Base-by-base conservation (phyloP, 2,329 filamentous ascomycete genomes). In the Claviceps paspali region DNA sequence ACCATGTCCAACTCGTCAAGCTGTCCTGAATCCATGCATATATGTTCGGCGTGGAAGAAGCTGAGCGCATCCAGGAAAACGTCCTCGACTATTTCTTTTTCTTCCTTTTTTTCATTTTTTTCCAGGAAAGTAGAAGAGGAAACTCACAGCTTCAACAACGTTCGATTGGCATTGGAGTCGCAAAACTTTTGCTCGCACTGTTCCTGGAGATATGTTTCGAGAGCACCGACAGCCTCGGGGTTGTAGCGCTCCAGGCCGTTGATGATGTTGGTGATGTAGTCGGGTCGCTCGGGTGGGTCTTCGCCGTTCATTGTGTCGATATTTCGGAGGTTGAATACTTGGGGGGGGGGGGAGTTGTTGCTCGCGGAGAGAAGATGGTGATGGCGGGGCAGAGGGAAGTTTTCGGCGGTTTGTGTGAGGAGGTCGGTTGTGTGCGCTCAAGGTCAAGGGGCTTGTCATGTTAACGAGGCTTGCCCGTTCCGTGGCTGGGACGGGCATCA, bases 201-300 rank as follows among this genome's bases (percentile, higher is more conserved):
- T 62, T 86, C 79, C 55, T 74, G 73, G 45, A 98, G 80, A 64
- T 98, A 98, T 60, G 84, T 81, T 71, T 98, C 88, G 62, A 98
- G 91, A 48, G 83, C 73, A 44, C 76, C 75, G 35, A 92, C 93
- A 36, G 91, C 94, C 68, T 98, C 91, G 29, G 91, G 91, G 64
- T 98, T 98, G 70, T 98, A 98, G 55, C 91, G 76, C 64, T 98
- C 91, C 46, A 98, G 83, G 51, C 91, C 88, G 65, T 88, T 94
- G 57, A 98, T 85, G 56, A 98, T 95, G 61, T 67, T 71, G 57
- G 85, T 81, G 63, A 98, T 92, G 61, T 91, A 79, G 49, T 91
- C 83, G 51, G 91, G 88, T 61, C 91, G 73, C 63, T 94, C 84
- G 52, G 84, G 79, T 68, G 84, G 82, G 64, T 87, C 83, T 72